Percentiles rank a stretch among this genome's conserved stretches.
Evolutionary conservation across 208 protist genomes (phyloP).

Genomic region (Phytomonas sp.): DNA sequence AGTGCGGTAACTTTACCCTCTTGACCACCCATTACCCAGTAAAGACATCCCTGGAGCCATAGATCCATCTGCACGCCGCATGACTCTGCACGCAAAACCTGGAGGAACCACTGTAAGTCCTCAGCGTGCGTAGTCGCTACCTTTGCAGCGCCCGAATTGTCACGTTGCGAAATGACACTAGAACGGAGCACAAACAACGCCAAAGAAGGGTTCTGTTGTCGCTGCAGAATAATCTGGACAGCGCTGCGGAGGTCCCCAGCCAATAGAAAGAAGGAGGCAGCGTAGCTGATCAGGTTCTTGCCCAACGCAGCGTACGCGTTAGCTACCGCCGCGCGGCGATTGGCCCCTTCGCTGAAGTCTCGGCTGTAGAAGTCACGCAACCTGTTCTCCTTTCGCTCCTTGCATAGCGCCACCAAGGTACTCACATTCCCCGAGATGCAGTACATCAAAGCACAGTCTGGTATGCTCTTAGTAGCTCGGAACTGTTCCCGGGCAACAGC

Average conservation of each 20-base stretch:
- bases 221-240: slow-evolving; percentile 82
- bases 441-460: slow-evolving; percentile 86
- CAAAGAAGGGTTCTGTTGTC: slow-evolving; percentile 45
- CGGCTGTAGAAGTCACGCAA: slow-evolving; percentile 87
- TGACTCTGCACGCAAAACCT: slow-evolving; percentile 59
- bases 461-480: slow-evolving; percentile 57
- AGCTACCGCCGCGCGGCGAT: slow-evolving; percentile 68
- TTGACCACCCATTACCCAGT: background rate
- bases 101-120: slow-evolving; percentile 20
- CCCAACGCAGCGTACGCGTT: slow-evolving; percentile 89
- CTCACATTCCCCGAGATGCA: slow-evolving; percentile 66
- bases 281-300: slow-evolving; percentile 83
- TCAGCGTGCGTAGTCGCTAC: slow-evolving; percentile 15
- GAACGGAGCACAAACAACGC: slow-evolving; percentile 75
- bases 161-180: background rate
- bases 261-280: slow-evolving; percentile 90
- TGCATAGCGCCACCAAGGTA: slow-evolving; percentile 87
- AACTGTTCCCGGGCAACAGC: slow-evolving; percentile 72
- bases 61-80: slow-evolving; percentile 12
- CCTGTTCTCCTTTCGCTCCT: slow-evolving; percentile 65
- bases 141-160: slow-evolving; percentile 22
- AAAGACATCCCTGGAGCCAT: background rate
- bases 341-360: slow-evolving; percentile 65
- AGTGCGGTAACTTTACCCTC: slow-evolving; percentile 19
- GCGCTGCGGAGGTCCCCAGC: slow-evolving; percentile 80